Evolutionary conservation across 768 basidiomycete genomes (phyloP).

Genomic region (Infundibulicybe gibba): DNA sequence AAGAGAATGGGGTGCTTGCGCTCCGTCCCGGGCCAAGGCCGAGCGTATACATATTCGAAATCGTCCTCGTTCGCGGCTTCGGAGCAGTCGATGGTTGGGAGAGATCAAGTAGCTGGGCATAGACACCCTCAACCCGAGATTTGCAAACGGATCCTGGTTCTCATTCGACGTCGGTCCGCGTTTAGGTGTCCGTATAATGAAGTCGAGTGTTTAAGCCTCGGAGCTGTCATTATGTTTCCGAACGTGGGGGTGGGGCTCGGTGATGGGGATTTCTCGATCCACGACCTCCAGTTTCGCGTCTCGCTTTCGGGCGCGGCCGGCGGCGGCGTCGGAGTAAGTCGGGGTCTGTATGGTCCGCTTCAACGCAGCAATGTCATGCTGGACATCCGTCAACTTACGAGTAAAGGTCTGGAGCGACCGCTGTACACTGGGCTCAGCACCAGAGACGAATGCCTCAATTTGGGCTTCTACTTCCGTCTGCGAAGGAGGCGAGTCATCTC

Average conservation of each 20-base stretch:
- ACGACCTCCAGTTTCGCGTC: slow-evolving; percentile 45
- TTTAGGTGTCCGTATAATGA: slow-evolving; percentile 27
- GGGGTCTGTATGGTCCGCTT: slow-evolving; percentile 56
- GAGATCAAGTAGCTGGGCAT: slow-evolving; percentile 44
- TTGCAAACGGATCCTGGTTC: slow-evolving; percentile 37
- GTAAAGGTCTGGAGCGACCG: slow-evolving; percentile 46
- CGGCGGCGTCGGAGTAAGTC: slow-evolving; percentile 11
- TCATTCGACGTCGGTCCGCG: slow-evolving; percentile 8
- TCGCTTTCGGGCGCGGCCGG: slow-evolving; percentile 3
- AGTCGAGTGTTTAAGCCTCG: slow-evolving; percentile 47
- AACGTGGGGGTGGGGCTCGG: slow-evolving; percentile 50
- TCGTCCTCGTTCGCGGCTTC: slow-evolving; percentile 35
- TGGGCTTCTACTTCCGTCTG: slow-evolving; percentile 41
- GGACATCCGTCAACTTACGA: slow-evolving; percentile 65
- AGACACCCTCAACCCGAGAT: slow-evolving; percentile 50
- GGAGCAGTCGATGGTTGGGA: slow-evolving; percentile 1
- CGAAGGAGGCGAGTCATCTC: slow-evolving; percentile 12
- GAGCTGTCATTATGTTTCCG: slow-evolving; percentile 67
- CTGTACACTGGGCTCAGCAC: slow-evolving; percentile 42
- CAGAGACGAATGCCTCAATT: slow-evolving; percentile 54
- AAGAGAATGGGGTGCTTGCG: slow-evolving; percentile 14
- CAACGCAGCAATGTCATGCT: slow-evolving; percentile 72
- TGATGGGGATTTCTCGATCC: slow-evolving; percentile 39
- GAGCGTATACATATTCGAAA: slow-evolving; percentile 63
- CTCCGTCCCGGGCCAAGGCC: slow-evolving; percentile 47